Percentiles rank a stretch among this genome's conserved stretches.
Evolutionary conservation across 805 yeast genomes (phyloP).

Genomic region (Candida khao-thaluensis): DNA sequence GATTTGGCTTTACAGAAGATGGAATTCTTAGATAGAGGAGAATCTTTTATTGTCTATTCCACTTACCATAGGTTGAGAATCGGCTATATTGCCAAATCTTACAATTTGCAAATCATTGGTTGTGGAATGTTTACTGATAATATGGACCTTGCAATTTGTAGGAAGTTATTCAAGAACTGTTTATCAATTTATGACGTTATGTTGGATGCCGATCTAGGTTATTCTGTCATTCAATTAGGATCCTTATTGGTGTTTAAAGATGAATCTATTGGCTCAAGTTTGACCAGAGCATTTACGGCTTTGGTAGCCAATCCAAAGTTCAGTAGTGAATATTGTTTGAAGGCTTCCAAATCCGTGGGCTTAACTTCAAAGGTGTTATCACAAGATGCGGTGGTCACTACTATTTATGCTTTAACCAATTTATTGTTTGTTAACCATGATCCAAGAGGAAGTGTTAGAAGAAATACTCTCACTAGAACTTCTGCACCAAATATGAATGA

Average conservation of each 20-base stretch:
- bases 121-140: conserved; percentile 51
- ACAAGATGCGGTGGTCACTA: conserved; percentile 79
- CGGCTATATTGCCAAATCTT: conserved; percentile 55
- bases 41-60: conserved; percentile 53
- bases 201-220: conserved; percentile 51
- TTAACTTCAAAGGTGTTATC: conserved; percentile 64
- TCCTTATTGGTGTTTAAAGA: conserved; percentile 50
- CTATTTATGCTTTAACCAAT: conserved; percentile 81
- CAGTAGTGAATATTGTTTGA: conserved; percentile 44
- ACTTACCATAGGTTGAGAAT: conserved; percentile 46
- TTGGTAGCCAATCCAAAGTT: conserved; percentile 57
- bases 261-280: conserved; percentile 34
- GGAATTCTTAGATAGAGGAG: conserved; percentile 55
- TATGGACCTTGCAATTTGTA: conserved; percentile 43
- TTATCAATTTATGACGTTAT: conserved; percentile 53
- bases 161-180: conserved; percentile 48
- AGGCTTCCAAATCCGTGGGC: conserved; percentile 59
- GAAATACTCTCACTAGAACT: conserved; percentile 28
- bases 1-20: conserved; percentile 38
- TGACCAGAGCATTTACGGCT: conserved; percentile 48
- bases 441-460: conserved; percentile 23
- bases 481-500: conserved; percentile 1
- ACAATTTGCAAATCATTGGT: conserved; percentile 59
- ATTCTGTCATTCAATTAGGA: conserved; percentile 54
- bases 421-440: conserved; percentile 57